phyloP scores from a whole-genome alignment of 2,329 filamentous ascomycete species.

The Botrytis fabae region DNA sequence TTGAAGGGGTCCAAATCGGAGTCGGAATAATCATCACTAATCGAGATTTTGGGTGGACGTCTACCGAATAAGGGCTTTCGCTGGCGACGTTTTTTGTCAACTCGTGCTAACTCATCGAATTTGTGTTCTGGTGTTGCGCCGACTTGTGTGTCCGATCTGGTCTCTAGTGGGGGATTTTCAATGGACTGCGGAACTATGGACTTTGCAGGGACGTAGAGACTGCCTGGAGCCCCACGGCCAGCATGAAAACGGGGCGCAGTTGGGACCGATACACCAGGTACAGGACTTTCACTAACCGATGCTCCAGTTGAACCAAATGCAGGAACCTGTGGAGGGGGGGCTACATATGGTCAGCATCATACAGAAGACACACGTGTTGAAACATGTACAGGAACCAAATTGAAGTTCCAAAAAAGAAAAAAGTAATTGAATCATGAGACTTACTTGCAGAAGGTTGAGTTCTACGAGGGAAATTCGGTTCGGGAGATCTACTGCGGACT shows the following conservation, averaged over 20 bases:
- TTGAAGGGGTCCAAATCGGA: slow-evolving; percentile 39
- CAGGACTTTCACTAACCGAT: slow-evolving; percentile 25
- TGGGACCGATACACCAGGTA: slow-evolving; percentile 35
- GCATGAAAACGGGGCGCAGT: slow-evolving; percentile 34
- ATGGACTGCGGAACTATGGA: background rate
- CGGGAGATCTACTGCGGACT: slow-evolving; percentile 39
- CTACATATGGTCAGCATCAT: slow-evolving; percentile 8
- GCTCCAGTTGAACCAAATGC: slow-evolving; percentile 49
- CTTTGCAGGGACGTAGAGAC: slow-evolving; percentile 5
- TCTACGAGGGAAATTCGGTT: slow-evolving; percentile 38
- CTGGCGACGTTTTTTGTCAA: slow-evolving; percentile 18
- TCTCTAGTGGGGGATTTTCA: background rate
- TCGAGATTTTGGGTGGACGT: slow-evolving; percentile 26
- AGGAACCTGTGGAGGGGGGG: slow-evolving; percentile 54
- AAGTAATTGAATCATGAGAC: background rate
- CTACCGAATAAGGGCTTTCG: slow-evolving; percentile 31
- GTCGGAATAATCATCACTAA: slow-evolving; percentile 29
- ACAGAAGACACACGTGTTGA: background rate
- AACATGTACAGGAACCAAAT: background rate
- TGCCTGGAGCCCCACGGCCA: slow-evolving; percentile 6
- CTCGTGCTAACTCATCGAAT: background rate
- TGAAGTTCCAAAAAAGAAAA: background rate
- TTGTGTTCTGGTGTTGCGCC: slow-evolving; percentile 4
- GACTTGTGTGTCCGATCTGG: background rate
- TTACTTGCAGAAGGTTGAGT: slow-evolving; percentile 48